These are phyloP conservation scores for Toxoplasma gondii DNA, from an alignment of 169 alveolate genomes.

Conservation along the genomic window DNA sequence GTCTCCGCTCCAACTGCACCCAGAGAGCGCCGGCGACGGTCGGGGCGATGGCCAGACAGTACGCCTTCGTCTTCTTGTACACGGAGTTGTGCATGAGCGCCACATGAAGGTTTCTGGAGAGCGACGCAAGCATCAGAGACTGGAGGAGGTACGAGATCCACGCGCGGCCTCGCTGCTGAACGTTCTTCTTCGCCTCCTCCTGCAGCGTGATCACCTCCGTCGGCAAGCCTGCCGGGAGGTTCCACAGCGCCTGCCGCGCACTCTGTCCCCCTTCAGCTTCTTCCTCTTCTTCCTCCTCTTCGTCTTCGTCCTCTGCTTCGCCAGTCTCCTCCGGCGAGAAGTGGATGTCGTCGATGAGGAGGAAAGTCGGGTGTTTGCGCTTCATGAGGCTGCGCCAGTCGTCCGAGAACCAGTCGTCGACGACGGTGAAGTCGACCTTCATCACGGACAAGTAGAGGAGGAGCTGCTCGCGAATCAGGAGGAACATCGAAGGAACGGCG, in stretches of 20 bases:
- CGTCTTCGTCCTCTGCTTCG: background rate
- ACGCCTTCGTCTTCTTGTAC: conserved; percentile 21
- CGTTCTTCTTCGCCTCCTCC: background rate
- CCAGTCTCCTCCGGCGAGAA: background rate
- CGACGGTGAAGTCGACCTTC: background rate
- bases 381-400: background rate
- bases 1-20: conserved; percentile 2
- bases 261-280: conserved; percentile 5
- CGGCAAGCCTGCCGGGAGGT: background rate
- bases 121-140: conserved; percentile 28
- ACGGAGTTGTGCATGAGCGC: background rate
- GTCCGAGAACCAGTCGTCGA: conserved; percentile 7
- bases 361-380: conserved; percentile 1
- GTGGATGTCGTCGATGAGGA: conserved; percentile 28
- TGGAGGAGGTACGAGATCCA: conserved; percentile 44
- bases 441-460: conserved; percentile 1
- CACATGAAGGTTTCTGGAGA: background rate
- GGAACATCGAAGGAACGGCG: background rate
- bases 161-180: background rate
- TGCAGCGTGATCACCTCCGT: background rate
- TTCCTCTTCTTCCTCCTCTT: conserved; percentile 17
- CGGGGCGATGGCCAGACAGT: conserved; percentile 15
- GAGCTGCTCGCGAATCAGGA: conserved; percentile 20
- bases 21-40: conserved; percentile 34
- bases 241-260: background rate